Conservation (phyloP, 2,329 filamentous ascomycete genomes). For the Phialemoniopsis sp. region DNA sequence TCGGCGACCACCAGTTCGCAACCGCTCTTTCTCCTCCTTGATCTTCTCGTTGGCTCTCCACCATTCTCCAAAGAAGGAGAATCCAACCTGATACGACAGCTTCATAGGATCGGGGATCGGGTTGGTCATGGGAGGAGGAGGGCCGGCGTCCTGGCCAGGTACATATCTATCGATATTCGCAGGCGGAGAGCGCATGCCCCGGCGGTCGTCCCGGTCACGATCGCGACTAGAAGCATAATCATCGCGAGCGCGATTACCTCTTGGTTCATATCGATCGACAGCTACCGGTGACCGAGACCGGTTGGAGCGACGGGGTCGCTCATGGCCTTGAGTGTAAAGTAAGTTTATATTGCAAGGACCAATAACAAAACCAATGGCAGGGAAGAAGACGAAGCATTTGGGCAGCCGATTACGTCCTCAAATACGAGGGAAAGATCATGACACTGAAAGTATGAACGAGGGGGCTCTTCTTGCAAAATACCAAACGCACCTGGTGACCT, state of each 20-base stretch:
- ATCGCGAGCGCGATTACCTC: slow-evolving; percentile 48
- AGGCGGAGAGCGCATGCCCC: slow-evolving; percentile 57
- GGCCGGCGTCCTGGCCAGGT: slow-evolving; percentile 61
- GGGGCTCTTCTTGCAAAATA: no score
- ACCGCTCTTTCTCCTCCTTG: slow-evolving; percentile 74
- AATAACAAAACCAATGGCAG: background rate
- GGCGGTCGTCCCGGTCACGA: slow-evolving; percentile 54
- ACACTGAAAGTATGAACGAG: no score
- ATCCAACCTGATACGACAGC: slow-evolving; percentile 76
- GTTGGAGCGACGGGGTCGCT: slow-evolving; percentile 54
- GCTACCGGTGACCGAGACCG: slow-evolving; percentile 66
- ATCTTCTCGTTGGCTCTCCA: slow-evolving; percentile 79
- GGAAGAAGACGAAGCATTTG: no score
- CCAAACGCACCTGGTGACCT: slow-evolving; percentile 65
- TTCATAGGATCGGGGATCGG: slow-evolving; percentile 69
- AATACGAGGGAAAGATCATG: no score
- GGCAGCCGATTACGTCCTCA: no score
- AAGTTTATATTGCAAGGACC: slow-evolving; percentile 11
- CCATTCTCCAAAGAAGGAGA: slow-evolving; percentile 84
- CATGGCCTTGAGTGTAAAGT: slow-evolving; percentile 40
- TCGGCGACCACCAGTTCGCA: slow-evolving; percentile 59
- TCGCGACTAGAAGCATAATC: slow-evolving; percentile 51
- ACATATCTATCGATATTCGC: slow-evolving; percentile 83
- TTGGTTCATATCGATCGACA: slow-evolving; percentile 74
- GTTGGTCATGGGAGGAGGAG: slow-evolving; percentile 50